Conservation (phyloP, 495 filamentous ascomycete genomes). For the Immersiella caudata region DNA sequence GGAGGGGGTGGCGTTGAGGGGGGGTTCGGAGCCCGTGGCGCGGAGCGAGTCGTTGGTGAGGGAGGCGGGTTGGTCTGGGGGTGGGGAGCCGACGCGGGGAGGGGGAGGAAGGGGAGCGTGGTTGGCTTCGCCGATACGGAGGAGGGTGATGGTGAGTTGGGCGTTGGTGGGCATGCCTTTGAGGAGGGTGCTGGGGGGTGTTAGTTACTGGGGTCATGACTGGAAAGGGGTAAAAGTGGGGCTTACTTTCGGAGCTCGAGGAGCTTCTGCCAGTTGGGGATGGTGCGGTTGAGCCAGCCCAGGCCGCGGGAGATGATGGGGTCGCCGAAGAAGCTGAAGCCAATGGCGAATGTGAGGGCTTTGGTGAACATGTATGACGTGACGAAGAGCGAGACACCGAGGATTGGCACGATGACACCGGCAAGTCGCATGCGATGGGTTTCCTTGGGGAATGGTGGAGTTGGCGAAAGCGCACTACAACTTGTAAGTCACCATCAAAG, state of each 20-base stretch:
- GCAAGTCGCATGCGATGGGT: constrained; percentile 65
- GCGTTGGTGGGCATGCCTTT: constrained; percentile 88
- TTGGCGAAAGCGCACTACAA: constrained; percentile 72
- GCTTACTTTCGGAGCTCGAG: constrained; percentile 68
- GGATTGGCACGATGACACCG: constrained; percentile 57
- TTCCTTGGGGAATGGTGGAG: constrained; percentile 71
- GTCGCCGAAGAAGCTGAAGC: constrained; percentile 79
- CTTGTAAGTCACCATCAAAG: neutral
- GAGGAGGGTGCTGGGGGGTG: constrained; percentile 64
- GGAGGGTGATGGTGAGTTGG: constrained; percentile 80
- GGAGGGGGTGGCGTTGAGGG: constrained; percentile 44
- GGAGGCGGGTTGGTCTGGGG: constrained; percentile 53
- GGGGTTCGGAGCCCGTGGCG: constrained; percentile 42
- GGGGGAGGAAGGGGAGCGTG: constrained; percentile 81
- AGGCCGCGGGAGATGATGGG: constrained; percentile 66
- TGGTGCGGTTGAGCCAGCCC: constrained; percentile 63
- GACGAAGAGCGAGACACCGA: constrained; percentile 62
- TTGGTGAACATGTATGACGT: constrained; percentile 79
- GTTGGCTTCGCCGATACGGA: constrained; percentile 84
- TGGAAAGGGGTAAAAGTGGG: neutral
- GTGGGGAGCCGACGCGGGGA: constrained; percentile 57
- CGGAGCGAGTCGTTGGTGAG: constrained; percentile 51
- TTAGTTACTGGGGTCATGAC: constrained; percentile 7
- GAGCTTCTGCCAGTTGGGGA: constrained; percentile 75
- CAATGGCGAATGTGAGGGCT: constrained; percentile 62